Percentiles rank a stretch among this genome's conserved stretches.
Evolutionary conservation across 106 monocot species (phyloP).

Genomic region (Dendrobium officinale): DNA sequence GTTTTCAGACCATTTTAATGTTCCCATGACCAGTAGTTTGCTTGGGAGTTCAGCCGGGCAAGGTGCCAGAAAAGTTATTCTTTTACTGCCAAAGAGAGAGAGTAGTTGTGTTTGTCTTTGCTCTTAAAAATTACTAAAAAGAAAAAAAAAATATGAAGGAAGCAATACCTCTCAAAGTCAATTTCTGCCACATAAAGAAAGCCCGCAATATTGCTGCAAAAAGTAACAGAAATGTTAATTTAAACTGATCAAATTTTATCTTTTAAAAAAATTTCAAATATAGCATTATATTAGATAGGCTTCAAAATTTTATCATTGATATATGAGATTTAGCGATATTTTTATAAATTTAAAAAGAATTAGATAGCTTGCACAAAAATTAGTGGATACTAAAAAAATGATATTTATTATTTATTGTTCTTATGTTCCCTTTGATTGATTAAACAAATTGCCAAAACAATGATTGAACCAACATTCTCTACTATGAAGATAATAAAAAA

Average conservation of each 20-base stretch:
- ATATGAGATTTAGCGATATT: too few species aligned
- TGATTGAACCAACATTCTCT: too few species aligned
- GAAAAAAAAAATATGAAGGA: not conserved
- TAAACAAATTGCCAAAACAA: too few species aligned
- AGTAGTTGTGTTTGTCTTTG: not conserved
- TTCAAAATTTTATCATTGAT: too few species aligned
- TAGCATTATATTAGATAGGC: too few species aligned
- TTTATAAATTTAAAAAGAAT: too few species aligned
- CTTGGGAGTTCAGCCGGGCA: constrained; percentile 85
- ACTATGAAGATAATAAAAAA: too few species aligned
- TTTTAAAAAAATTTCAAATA: too few species aligned
- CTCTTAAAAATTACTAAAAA: not conserved
- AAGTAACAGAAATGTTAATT: constrained; percentile 16
- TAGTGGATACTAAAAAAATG: too few species aligned
- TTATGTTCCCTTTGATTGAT: too few species aligned
- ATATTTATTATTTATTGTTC: too few species aligned
- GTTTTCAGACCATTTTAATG: constrained; percentile 66
- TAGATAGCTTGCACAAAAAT: too few species aligned
- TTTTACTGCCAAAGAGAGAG: constrained; percentile 45
- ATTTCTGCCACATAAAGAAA: constrained; percentile 83
- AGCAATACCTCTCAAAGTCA: constrained; percentile 74
- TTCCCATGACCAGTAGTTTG: constrained; percentile 52
- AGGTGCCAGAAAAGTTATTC: constrained; percentile 76
- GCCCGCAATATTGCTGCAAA: constrained; percentile 85
- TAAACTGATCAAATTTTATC: not conserved